These are phyloP conservation scores for Kwoniella newhampshirensis DNA, from an alignment of 768 basidiomycete genomes.

Conservation along the genomic window DNA sequence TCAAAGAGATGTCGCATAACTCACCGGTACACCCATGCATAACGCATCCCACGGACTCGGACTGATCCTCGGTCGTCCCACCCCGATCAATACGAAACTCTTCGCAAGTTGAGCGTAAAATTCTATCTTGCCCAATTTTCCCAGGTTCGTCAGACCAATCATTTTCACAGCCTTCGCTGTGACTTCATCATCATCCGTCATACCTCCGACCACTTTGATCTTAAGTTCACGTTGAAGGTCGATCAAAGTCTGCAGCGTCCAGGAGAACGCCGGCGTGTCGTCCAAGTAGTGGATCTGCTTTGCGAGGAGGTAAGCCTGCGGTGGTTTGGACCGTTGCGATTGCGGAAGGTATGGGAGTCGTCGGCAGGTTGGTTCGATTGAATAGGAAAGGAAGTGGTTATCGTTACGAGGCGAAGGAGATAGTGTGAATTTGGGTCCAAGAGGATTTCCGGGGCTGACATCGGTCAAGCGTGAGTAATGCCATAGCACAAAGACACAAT, in stretches of 20 bases:
- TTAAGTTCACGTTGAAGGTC: conserved; percentile 20
- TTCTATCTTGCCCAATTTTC: conserved; percentile 31
- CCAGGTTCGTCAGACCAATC: conserved; percentile 34
- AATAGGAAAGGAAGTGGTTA: conserved; percentile 40
- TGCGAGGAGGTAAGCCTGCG: conserved; percentile 42
- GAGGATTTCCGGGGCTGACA: conserved; percentile 34
- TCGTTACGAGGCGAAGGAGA: conserved; percentile 37
- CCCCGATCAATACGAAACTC: conserved; percentile 40
- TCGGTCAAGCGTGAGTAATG: not conserved
- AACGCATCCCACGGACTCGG: conserved; percentile 47
- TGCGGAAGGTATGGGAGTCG: conserved; percentile 20
- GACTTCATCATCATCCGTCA: conserved; percentile 35
- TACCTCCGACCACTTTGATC: conserved; percentile 30
- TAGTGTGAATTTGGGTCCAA: conserved; percentile 39
- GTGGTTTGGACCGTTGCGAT: conserved; percentile 14
- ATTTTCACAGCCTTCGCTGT: conserved; percentile 16
- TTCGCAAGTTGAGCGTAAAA: conserved; percentile 35
- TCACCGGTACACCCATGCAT: conserved; percentile 46
- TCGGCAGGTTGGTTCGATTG: conserved; percentile 44
- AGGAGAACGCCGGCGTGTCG: conserved; percentile 28
- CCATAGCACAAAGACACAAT: not conserved
- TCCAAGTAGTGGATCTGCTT: conserved; percentile 40
- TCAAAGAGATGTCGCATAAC: conserved; percentile 8
- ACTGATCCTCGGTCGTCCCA: conserved; percentile 39
- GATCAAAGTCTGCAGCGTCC: conserved; percentile 27